Evolutionary conservation across 2,329 filamentous ascomycete genomes (phyloP).

Genomic region (Penicillium janthinellum): DNA sequence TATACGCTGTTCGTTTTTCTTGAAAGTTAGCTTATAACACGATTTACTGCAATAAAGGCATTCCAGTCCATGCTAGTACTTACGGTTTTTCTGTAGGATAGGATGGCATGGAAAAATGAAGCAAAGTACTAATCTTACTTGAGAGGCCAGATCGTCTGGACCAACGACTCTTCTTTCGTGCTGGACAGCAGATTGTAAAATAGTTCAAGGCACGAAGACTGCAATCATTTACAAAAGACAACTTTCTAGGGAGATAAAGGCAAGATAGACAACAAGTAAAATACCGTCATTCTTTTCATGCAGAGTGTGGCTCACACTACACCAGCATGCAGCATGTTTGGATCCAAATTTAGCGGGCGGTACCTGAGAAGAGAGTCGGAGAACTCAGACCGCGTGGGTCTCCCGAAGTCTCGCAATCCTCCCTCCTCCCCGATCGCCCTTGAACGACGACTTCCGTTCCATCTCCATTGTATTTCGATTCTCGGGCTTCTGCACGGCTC

Average conservation of each 20-base stretch:
- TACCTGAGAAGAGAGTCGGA: slow-evolving; percentile 17
- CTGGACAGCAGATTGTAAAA: slow-evolving; percentile 3
- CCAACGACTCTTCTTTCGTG: background rate
- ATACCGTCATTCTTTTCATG: background rate
- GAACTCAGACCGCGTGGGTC: slow-evolving; percentile 19
- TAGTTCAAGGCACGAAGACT: background rate
- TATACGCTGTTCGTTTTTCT: background rate
- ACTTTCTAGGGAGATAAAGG: background rate
- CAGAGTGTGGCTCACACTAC: background rate
- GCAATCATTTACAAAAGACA: background rate
- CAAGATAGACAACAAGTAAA: background rate
- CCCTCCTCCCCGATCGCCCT: background rate
- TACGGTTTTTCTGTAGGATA: no score
- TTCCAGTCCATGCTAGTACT: background rate
- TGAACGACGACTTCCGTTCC: slow-evolving; percentile 9
- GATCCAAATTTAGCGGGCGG: slow-evolving; percentile 22
- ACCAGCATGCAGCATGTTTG: slow-evolving; percentile 12
- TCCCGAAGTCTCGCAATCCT: background rate
- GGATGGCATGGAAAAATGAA: no score
- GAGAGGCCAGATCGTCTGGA: slow-evolving; percentile 4
- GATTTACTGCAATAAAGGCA: background rate
- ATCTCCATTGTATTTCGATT: slow-evolving; percentile 4
- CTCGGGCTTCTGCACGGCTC: background rate
- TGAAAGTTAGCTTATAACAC: background rate
- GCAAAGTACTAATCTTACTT: background rate